A percentile compares a stretch with the other conserved stretches of the same genome.
Conservation (phyloP, 371 early-diverging fungal species). For the Entomophthora muscae region DNA sequence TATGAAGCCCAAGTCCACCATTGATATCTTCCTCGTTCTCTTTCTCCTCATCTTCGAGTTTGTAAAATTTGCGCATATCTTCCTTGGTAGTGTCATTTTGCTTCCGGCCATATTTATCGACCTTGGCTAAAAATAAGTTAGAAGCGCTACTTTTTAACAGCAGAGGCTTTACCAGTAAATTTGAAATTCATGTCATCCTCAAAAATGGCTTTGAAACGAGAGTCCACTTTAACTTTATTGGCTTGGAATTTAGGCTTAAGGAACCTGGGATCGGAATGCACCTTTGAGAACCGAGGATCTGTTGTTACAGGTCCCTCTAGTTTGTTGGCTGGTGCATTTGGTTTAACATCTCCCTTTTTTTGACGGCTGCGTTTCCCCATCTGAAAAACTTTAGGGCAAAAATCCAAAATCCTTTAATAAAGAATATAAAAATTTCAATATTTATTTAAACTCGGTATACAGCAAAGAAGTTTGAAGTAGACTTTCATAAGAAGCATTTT, state of each 20-base stretch:
- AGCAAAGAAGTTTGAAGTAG: too few species aligned
- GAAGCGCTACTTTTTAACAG: too few species aligned
- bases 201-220: constrained; percentile 69
- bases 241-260: constrained; percentile 55
- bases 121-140: constrained; percentile 46
- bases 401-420: too few species aligned
- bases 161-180: constrained; percentile 45
- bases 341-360: neutral
- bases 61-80: constrained; percentile 34
- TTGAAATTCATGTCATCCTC: constrained; percentile 32
- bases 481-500: too few species aligned
- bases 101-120: constrained; percentile 79
- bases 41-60: too few species aligned
- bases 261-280: constrained; percentile 82
- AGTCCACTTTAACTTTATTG: constrained; percentile 74
- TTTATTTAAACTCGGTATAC: too few species aligned
- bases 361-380: constrained; percentile 3
- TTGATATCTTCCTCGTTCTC: constrained; percentile 15
- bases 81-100: constrained; percentile 26
- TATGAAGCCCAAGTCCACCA: constrained; percentile 2
- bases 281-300: constrained; percentile 68
- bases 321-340: neutral
- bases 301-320: constrained; percentile 20
- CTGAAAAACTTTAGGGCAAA: too few species aligned
- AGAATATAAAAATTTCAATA: too few species aligned